A percentile compares a stretch with the other conserved stretches of the same genome.
These are phyloP conservation scores for Sodiomyces alkalinus DNA, from an alignment of 2,329 filamentous ascomycete genomes.

Conservation along the genomic window DNA sequence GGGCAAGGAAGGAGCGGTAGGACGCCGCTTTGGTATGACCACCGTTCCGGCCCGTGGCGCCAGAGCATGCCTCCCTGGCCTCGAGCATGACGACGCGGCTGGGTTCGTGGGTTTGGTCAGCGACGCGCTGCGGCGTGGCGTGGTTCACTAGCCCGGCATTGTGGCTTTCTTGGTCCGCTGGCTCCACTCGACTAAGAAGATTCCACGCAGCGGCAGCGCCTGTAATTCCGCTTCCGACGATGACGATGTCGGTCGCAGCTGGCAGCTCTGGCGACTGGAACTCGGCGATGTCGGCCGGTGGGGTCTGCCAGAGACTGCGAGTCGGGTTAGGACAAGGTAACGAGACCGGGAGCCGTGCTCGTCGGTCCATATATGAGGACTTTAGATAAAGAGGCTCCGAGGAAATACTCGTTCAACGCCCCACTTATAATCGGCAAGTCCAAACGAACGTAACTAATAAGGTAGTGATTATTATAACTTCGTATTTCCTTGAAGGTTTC, in stretches of 20 bases:
- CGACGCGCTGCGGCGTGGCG: too few species aligned
- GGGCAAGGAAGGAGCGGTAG: conserved; percentile 32
- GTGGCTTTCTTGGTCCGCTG: too few species aligned
- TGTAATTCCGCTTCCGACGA: conserved; percentile 42
- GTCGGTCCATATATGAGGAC: conserved; percentile 7
- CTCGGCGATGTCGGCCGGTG: conserved; percentile 19
- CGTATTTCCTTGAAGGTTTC: too few species aligned
- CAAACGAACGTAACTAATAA: too few species aligned
- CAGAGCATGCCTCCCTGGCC: conserved; percentile 31
- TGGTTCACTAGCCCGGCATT: too few species aligned
- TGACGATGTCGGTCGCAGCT: conserved; percentile 26
- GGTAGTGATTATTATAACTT: too few species aligned
- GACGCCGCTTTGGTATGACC: conserved; percentile 33
- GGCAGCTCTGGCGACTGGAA: conserved; percentile 14
- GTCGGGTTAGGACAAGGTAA: conserved; percentile 26
- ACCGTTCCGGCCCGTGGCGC: conserved; percentile 38
- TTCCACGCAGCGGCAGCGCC: conserved; percentile 23
- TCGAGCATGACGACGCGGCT: conserved; percentile 29
- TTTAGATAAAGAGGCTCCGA: too few species aligned
- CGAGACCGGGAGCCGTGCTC: conserved; percentile 4
- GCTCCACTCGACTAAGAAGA: conserved; percentile 7
- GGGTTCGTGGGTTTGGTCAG: conserved; percentile 4
- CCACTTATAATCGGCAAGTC: too few species aligned
- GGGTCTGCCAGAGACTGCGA: conserved; percentile 28
- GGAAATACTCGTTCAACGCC: too few species aligned